Percentiles rank a stretch among this genome's conserved stretches.
phyloP scores from a whole-genome alignment of 2,329 filamentous ascomycete species.

The Eutypella sp. region DNA sequence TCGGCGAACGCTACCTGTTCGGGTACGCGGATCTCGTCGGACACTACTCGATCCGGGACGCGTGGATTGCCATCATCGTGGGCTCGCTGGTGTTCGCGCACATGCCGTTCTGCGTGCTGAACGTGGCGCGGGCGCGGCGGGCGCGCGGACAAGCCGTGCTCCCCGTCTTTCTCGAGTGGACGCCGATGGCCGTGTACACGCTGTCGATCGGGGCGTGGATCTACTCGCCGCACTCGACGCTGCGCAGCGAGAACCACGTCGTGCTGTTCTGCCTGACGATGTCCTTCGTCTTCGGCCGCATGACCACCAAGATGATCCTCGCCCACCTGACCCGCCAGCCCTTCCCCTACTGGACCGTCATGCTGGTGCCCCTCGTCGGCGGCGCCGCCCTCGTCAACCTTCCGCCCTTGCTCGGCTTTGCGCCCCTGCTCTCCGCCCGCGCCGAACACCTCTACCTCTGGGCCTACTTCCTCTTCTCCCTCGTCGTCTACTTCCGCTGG shows the following conservation, averaged over 20 bases:
- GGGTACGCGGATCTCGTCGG: conserved; percentile 57
- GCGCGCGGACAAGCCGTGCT: conserved; percentile 67
- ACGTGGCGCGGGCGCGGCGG: conserved; percentile 74
- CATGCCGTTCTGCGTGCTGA: conserved; percentile 82
- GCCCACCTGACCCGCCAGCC: conserved; percentile 90
- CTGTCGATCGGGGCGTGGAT: conserved; percentile 75
- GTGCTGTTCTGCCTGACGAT: conserved; percentile 89
- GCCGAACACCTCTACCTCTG: conserved; percentile 78
- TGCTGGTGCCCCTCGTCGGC: conserved; percentile 80
- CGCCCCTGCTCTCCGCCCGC: conserved; percentile 53
- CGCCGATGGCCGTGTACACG: conserved; percentile 80
- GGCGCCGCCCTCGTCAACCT: conserved; percentile 81
- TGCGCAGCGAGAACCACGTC: conserved; percentile 80
- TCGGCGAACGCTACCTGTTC: conserved; percentile 54
- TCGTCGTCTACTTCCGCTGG: conserved; percentile 89
- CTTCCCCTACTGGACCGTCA: conserved; percentile 94
- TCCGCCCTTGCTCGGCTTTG: conserved; percentile 64
- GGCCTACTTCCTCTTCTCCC: conserved; percentile 76
- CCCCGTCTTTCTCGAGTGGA: conserved; percentile 90
- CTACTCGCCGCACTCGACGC: conserved; percentile 78
- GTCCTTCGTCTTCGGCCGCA: conserved; percentile 94
- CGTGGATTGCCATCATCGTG: conserved; percentile 75
- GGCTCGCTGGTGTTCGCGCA: conserved; percentile 65
- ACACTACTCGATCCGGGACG: conserved; percentile 71
- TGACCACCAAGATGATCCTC: conserved; percentile 99